Conservation (phyloP, 441 rosid species). For the Kokia cookei region DNA sequence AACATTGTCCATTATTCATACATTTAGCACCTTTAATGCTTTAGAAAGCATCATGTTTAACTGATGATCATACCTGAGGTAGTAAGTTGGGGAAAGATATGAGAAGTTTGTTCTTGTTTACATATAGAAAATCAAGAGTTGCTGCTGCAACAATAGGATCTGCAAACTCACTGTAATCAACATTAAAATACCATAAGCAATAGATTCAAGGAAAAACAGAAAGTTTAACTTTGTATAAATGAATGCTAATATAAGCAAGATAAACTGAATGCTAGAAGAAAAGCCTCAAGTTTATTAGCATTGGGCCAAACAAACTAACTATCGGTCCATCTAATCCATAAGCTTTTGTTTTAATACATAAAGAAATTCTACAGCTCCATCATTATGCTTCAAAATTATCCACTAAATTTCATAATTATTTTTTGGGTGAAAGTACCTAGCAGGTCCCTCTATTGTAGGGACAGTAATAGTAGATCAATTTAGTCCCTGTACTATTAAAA, state of each 20-base stretch:
- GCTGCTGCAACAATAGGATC: constrained; percentile 87
- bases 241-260: background rate
- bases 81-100: constrained; percentile 62
- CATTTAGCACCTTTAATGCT: background rate
- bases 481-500: no score
- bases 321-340: background rate
- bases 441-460: no score
- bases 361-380: background rate
- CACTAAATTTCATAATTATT: background rate
- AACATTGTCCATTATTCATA: background rate
- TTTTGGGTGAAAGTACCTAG: no score
- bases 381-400: background rate
- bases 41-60: constrained; percentile 4
- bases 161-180: constrained; percentile 79
- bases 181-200: constrained; percentile 20
- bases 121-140: constrained; percentile 72
- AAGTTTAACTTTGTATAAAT: background rate
- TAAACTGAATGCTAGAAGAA: no score
- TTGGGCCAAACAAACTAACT: background rate
- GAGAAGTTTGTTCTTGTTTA: constrained; percentile 61
- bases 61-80: constrained; percentile 66
- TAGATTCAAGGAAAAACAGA: background rate
- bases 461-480: no score
- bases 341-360: background rate
- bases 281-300: background rate